Evolutionary conservation across 805 yeast genomes (phyloP).

Genomic region (Vanderwaltozyma yarrowii): DNA sequence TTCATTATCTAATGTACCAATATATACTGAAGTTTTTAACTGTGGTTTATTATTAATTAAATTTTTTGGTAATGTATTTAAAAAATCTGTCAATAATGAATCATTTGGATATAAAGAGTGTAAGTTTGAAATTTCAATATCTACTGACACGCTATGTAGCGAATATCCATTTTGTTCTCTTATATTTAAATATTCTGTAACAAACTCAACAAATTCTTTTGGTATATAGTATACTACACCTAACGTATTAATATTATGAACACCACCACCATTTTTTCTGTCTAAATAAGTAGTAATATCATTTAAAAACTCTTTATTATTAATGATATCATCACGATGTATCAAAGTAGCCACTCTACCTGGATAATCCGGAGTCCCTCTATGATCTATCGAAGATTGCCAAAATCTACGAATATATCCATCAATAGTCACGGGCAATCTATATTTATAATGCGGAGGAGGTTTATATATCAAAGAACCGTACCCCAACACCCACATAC

Average conservation of each 20-base stretch:
- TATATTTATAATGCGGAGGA: conserved; percentile 57
- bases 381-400: conserved; percentile 84
- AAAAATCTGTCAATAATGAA: background rate
- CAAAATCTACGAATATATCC: conserved; percentile 81
- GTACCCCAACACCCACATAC: conserved; percentile 77
- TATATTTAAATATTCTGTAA: conserved; percentile 59
- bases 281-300: conserved; percentile 29
- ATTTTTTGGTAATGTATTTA: conserved; percentile 21
- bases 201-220: conserved; percentile 49
- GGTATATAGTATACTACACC: conserved; percentile 81
- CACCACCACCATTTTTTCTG: background rate
- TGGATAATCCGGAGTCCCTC: conserved; percentile 80
- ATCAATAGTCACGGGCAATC: conserved; percentile 60
- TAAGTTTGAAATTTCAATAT: conserved; percentile 27
- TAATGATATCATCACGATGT: conserved; percentile 43
- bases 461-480: conserved; percentile 88
- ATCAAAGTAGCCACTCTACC: conserved; percentile 85
- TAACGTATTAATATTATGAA: conserved; percentile 44
- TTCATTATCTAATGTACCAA: conserved; percentile 71
- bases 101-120: background rate
- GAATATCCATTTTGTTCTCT: conserved; percentile 89
- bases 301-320: conserved; percentile 31
- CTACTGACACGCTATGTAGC: conserved; percentile 54
- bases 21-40: conserved; percentile 58
- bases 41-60: conserved; percentile 30